Evolutionary conservation across 192 early-diverging fungal genomes (phyloP), one percentile per base, ranked within the genome.

Genomic region (Backusella westeae): DNA sequence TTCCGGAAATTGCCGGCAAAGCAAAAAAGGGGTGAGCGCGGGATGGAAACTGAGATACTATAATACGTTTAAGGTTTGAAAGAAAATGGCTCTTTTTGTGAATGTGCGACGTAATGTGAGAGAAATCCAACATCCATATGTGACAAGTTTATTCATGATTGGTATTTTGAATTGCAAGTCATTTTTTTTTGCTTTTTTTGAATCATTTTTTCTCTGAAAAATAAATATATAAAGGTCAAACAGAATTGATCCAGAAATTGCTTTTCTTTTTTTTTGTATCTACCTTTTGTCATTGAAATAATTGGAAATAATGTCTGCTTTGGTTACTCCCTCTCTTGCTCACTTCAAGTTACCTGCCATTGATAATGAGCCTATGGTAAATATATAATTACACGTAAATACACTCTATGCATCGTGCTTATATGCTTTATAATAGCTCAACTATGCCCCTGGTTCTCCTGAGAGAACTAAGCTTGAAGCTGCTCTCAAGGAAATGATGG

Each of bases 331-430:
- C 71, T 87, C 88, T 44, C 92, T 96, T 80, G 95, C 93, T 53
- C 83, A 85, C 69, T 95, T 96, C 89, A 88, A 84, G 80, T 84
- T 98, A 74, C 96, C 96, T 19, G 85, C 87, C 68, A 90, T 96
- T 72, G 76, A 84, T 42, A 98, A 98, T 84, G 96, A 98, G 90
- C 93, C 94, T 38, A 94, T 94, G 88, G 90, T 90, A 83, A 68
- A 34, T 36, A 17, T 63, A 63, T 4, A 42, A 4, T 10, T 0
- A 34, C n/a, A 34, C 19, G 32, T 29, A 44, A 26, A 21, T 35
- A 34, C 9, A 68, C 46, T 4, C 46, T 35, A 17, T 39, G n/a
- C 10, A 38, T 39, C 0, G 1, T 39, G 14, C n/a, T 41, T 23
- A 41, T 39, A 21, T 23, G 1, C 35, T 35, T 14, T 41, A 49